Conservation (phyloP, 257 asterid genomes). For the Lantana camara region DNA sequence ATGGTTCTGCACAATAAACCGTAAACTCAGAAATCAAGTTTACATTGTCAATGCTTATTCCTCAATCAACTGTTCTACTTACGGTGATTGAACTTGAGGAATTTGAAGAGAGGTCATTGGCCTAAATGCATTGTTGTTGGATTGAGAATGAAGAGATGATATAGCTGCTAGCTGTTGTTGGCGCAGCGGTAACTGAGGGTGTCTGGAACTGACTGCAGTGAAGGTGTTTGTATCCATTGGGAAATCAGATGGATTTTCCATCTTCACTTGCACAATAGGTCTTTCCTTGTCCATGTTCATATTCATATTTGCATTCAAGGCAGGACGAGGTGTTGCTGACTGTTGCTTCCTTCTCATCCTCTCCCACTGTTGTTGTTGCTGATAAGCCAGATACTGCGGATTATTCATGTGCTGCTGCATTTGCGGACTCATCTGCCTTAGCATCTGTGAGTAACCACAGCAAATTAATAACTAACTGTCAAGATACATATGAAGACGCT, state of each 20-base stretch:
- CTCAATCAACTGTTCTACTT: conserved; percentile 26
- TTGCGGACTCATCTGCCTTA: conserved; percentile 77
- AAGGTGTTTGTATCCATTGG: conserved; percentile 68
- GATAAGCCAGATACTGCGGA: conserved; percentile 64
- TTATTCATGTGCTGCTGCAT: conserved; percentile 77
- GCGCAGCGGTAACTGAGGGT: conserved; percentile 61
- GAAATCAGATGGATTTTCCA: conserved; percentile 78
- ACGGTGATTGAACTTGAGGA: conserved; percentile 88
- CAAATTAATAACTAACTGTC: not conserved
- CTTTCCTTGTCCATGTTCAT: conserved; percentile 74
- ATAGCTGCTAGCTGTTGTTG: conserved; percentile 83
- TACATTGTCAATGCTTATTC: not conserved
- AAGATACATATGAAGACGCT: no score
- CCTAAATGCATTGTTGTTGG: conserved; percentile 64
- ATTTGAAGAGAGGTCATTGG: conserved; percentile 68
- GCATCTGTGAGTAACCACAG: conserved; percentile 51
- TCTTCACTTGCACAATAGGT: conserved; percentile 87
- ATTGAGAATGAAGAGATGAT: conserved; percentile 65
- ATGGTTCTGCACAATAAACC: conserved; percentile 51
- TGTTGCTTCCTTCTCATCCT: conserved; percentile 79
- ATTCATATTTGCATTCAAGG: conserved; percentile 45
- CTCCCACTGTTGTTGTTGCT: conserved; percentile 84
- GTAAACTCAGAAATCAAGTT: conserved; percentile 10
- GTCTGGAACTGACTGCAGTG: conserved; percentile 54
- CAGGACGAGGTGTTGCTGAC: conserved; percentile 69